These are phyloP conservation scores for Lonicera japonica DNA, from an alignment of 129 eudicot species.

Conservation along the genomic window DNA sequence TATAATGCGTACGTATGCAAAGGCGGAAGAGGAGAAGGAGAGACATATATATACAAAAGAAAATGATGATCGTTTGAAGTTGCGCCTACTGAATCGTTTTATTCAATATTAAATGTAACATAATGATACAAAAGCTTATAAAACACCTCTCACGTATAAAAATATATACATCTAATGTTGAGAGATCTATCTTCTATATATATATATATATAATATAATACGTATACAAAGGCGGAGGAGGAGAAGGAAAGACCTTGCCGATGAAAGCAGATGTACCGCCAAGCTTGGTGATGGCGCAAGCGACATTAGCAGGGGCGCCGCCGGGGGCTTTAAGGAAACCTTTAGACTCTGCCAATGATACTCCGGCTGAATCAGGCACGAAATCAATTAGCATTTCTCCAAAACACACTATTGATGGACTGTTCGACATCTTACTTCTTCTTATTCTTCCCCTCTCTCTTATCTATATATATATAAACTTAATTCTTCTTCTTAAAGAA, in stretches of 20 bases:
- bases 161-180: not conserved
- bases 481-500: no score
- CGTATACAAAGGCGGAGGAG: not conserved
- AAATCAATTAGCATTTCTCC: slow-evolving; percentile 85
- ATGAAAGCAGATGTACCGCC: slow-evolving; percentile 63
- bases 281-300: slow-evolving; percentile 60
- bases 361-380: slow-evolving; percentile 60
- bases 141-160: not conserved
- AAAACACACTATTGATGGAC: slow-evolving; percentile 43
- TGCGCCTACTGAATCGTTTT: no score
- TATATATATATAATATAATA: not conserved
- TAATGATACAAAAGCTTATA: no score
- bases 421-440: slow-evolving; percentile 29
- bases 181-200: not conserved
- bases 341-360: slow-evolving; percentile 59
- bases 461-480: not conserved
- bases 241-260: slow-evolving; percentile 43
- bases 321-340: slow-evolving; percentile 86
- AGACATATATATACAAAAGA: no score
- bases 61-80: no score
- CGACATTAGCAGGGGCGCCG: slow-evolving; percentile 87
- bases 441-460: not conserved
- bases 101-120: no score
- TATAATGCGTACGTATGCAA: not conserved
- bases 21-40: not conserved